Conservation (phyloP, 2,329 filamentous ascomycete species). For the Paramyrothecium sp. region DNA sequence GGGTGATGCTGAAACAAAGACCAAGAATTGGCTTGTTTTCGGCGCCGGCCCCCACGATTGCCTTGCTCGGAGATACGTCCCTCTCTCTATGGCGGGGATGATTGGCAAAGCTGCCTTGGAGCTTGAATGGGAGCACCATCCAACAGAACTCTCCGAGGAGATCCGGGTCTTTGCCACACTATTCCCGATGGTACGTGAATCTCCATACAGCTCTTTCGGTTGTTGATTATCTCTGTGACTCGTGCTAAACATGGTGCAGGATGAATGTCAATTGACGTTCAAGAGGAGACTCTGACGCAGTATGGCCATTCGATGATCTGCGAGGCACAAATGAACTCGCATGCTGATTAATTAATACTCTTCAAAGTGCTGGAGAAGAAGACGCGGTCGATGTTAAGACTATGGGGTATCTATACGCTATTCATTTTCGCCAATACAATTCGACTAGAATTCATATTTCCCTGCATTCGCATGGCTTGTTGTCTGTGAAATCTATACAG, state of each 20-base stretch:
- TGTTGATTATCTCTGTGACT: background rate
- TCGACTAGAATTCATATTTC: no score
- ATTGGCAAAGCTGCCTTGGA: slow-evolving; percentile 51
- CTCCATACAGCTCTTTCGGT: background rate
- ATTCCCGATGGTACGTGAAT: slow-evolving; percentile 43
- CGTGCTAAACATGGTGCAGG: slow-evolving; percentile 17
- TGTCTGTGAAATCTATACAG: no score
- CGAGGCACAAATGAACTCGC: no score
- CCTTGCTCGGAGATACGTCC: slow-evolving; percentile 47
- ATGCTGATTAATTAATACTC: no score
- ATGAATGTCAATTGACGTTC: slow-evolving; percentile 34
- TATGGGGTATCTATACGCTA: no score
- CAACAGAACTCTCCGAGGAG: slow-evolving; percentile 46
- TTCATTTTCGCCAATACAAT: no score
- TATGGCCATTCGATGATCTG: no score
- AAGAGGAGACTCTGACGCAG: slow-evolving; percentile 10
- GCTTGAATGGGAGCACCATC: slow-evolving; percentile 48
- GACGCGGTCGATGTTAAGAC: no score
- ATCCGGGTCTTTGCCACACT: slow-evolving; percentile 49
- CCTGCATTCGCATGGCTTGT: no score
- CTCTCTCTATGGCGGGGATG: slow-evolving; percentile 48
- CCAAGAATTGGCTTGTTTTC: slow-evolving; percentile 54
- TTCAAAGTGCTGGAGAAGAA: no score
- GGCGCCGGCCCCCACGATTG: slow-evolving; percentile 50
- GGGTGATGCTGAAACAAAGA: slow-evolving; percentile 47